Conservation (phyloP, 2,329 filamentous ascomycete species). For the Beauveria sp. region DNA sequence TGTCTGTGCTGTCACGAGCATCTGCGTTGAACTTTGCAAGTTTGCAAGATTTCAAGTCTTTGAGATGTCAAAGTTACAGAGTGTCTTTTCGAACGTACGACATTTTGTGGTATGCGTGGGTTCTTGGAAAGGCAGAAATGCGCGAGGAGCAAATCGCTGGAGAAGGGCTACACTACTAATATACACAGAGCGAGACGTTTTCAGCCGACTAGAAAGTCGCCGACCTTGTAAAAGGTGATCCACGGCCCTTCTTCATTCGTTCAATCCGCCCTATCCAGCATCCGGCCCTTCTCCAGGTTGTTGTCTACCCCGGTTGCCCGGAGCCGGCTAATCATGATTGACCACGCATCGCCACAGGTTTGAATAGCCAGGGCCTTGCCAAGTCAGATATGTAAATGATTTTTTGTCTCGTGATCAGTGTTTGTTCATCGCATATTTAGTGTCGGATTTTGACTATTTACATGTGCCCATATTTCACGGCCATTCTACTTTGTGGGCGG, state of each 20-base stretch:
- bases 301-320: no score
- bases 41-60: not conserved
- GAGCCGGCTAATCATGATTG: no score
- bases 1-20: not conserved
- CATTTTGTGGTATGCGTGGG: not conserved
- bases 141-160: no score
- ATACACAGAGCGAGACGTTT: no score
- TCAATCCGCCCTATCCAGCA: no score
- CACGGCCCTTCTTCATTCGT: no score
- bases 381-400: not conserved
- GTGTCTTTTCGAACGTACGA: no score
- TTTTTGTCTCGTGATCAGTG: not conserved
- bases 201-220: not conserved
- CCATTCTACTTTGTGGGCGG: conserved; percentile 24
- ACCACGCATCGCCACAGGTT: no score
- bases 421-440: not conserved
- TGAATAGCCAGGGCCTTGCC: no score
- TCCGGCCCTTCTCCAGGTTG: no score
- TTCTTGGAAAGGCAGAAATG: not conserved
- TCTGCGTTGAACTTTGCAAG: not conserved
- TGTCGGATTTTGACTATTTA: not conserved
- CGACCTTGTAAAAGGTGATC: not conserved
- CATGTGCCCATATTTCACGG: not conserved
- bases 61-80: not conserved
- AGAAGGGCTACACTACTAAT: no score